A percentile compares a stretch with the other conserved stretches of the same genome.
phyloP scores from a whole-genome alignment of 73 alveolate genomes.

The Paraurostyla sp. region DNA sequence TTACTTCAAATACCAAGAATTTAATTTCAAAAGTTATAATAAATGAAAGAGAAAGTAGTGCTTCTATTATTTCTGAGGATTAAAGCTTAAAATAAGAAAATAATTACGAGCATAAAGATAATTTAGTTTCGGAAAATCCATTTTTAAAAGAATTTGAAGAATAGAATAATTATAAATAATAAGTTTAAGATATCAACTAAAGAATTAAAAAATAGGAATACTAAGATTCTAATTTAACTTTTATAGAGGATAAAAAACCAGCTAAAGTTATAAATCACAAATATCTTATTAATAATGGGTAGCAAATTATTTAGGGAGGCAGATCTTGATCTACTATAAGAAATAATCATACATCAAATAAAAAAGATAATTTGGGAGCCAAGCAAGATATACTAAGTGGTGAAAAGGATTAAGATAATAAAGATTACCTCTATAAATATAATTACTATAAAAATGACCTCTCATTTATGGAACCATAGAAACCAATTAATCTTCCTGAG shows the following conservation, averaged over 20 bases:
- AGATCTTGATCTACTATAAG: not conserved
- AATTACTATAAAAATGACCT: slow-evolving; percentile 45
- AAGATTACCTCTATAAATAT: not conserved
- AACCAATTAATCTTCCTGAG: slow-evolving; percentile 50
- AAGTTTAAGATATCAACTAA: not conserved
- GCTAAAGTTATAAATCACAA: not conserved
- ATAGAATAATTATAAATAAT: not conserved
- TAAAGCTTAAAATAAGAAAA: too few species aligned
- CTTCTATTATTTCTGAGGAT: too few species aligned
- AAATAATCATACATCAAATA: not conserved
- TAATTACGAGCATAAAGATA: too few species aligned
- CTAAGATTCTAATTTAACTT: not conserved
- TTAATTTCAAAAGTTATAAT: not conserved
- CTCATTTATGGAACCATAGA: slow-evolving; percentile 26
- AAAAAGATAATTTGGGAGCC: not conserved
- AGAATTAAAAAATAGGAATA: not conserved
- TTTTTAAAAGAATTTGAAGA: not conserved
- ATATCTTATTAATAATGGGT: not conserved
- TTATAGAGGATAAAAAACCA: not conserved
- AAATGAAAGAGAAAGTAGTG: too few species aligned
- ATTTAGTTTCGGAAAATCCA: not conserved
- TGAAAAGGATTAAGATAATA: not conserved
- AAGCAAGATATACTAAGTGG: not conserved
- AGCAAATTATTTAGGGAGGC: not conserved
- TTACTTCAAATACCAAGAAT: not conserved